These are phyloP conservation scores for Coffea humblotiana DNA, from an alignment of 305 asterid species.

Conservation along the genomic window DNA sequence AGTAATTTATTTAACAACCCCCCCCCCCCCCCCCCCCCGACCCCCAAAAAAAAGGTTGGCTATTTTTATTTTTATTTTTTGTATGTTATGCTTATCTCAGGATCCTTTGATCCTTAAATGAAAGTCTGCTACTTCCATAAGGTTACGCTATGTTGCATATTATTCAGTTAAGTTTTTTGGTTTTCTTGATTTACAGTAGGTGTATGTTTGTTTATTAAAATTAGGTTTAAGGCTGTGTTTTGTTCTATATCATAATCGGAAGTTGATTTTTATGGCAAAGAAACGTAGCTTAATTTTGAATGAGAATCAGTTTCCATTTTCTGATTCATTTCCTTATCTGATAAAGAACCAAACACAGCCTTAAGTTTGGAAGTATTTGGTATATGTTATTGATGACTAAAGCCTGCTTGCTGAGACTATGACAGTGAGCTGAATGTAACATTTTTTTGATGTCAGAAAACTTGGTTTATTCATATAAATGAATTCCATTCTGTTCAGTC, in stretches of 20 bases:
- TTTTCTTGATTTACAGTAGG: neutral
- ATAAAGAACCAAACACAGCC: neutral
- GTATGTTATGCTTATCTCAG: conserved; percentile 7
- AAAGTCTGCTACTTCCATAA: conserved; percentile 5
- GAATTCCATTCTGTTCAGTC: neutral
- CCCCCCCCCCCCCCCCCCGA: neutral
- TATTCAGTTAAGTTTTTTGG: neutral
- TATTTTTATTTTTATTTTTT: neutral
- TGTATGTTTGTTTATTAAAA: neutral
- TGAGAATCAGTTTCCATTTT: neutral
- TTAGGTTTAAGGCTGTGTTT: neutral
- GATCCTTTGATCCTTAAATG: conserved; percentile 14
- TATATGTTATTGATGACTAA: neutral
- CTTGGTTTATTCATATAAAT: neutral
- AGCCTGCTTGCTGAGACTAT: neutral
- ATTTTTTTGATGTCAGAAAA: neutral
- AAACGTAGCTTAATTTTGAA: neutral
- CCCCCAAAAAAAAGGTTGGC: neutral
- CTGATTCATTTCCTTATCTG: neutral
- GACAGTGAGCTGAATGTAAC: neutral
- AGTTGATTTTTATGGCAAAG: neutral
- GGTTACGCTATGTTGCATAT: neutral
- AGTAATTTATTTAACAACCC: conserved; percentile 20
- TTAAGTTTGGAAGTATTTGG: neutral
- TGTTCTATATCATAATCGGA: neutral